Evolutionary conservation across 371 early-diverging fungal species (phyloP).

Genomic region (Coemansia sp.): DNA sequence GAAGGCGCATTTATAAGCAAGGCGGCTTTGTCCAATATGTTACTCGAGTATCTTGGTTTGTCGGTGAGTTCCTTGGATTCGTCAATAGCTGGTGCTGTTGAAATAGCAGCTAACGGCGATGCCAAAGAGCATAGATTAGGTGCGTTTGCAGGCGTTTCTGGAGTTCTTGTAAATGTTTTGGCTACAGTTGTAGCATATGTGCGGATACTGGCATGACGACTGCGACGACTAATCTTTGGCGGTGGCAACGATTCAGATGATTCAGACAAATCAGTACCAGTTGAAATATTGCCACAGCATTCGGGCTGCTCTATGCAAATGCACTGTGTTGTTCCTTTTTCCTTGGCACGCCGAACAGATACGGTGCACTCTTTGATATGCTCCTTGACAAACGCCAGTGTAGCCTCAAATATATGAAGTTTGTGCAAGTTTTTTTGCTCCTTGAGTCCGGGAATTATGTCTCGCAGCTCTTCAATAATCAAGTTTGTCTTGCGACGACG

Average conservation of each 20-base stretch:
- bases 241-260: not conserved
- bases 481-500: slow-evolving; percentile 48
- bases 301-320: not conserved
- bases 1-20: not conserved
- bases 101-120: not conserved
- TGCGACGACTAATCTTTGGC: too few relatives aligned
- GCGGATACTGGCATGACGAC: too few relatives aligned
- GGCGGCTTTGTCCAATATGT: not conserved
- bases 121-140: not conserved
- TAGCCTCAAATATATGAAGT: slow-evolving; percentile 46
- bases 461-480: slow-evolving; percentile 35
- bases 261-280: not conserved
- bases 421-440: slow-evolving; percentile 45
- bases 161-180: slow-evolving; percentile 11
- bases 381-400: slow-evolving; percentile 44
- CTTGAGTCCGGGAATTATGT: slow-evolving; percentile 40
- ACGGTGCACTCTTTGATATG: not conserved
- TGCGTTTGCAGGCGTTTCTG: not conserved
- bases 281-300: not conserved
- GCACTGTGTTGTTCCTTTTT: not conserved
- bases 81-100: not conserved
- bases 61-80: too few relatives aligned
- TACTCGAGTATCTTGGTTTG: too few relatives aligned
- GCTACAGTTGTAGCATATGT: not conserved
- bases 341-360: not conserved